Evolutionary conservation across 805 yeast genomes (phyloP), one percentile per base, ranked within the genome.

Genomic region (Wickerhamiella occidentalis): DNA sequence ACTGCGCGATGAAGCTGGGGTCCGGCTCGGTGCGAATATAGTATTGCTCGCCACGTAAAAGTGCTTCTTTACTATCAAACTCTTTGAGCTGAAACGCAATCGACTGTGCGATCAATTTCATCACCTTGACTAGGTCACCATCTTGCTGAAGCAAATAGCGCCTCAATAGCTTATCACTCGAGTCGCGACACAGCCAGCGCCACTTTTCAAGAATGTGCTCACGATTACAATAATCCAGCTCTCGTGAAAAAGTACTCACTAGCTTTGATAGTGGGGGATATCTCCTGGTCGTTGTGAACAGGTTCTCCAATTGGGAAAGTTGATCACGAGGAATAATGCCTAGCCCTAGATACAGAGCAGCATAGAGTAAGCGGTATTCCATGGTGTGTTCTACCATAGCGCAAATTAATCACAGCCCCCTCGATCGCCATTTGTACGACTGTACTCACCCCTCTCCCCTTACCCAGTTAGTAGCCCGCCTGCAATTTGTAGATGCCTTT

Each of bases 101-200:
- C 7, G 42, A 17, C 11, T 38, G 42, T 11, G 29, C 42, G 9
- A 38, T 38, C 22, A 17, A 12, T 13, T 17, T 38, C 26, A 38
- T 21, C 13, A 23, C 45, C 15, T 28, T 25, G 35, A 17, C 6
- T n/a, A 28, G 15, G 29, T 40, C 44, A 23, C 48, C 36, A 80
- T 85, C 86, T 65, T 86, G 86, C 67, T 96, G 79, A 36, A 95
- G 74, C 22, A 85, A 65, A 59, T 82, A 88, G 58, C 94, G 74
- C 59, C 87, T 70, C 29, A 85, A 46, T 55, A 80, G 65, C 57
- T 82, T 81, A 64, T 92, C 98, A 2, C 94, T 83, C 40, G 80
- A 72, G 63, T 90, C 97, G 38, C 48, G 48, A 17, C 35, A 17
- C 9, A 45, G 18, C 40, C 36, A 36, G 26, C 42, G 48, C 42